Percentiles rank a stretch among this genome's conserved stretches.
These are phyloP conservation scores for Hypsizygus marmoreus DNA, from an alignment of 768 basidiomycete species.

Conservation along the genomic window DNA sequence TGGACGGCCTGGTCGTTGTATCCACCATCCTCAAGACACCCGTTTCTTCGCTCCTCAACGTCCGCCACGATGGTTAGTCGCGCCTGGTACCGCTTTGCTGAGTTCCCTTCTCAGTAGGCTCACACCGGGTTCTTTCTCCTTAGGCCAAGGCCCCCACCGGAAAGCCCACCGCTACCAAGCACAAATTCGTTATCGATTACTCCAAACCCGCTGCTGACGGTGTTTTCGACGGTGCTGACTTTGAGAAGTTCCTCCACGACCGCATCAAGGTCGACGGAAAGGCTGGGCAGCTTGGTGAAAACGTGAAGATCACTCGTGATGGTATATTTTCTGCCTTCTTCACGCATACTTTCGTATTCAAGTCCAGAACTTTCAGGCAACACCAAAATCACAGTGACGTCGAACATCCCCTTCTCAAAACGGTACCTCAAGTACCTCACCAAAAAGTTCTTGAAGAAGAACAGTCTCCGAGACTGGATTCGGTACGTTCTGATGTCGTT, in stretches of 20 bases:
- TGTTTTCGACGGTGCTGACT: conserved; percentile 62
- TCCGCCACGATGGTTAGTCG: conserved; percentile 69
- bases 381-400: conserved; percentile 82
- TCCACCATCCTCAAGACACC: conserved; percentile 30
- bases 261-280: conserved; percentile 93
- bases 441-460: conserved; percentile 99
- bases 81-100: conserved; percentile 78
- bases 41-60: conserved; percentile 11
- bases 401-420: conserved; percentile 92
- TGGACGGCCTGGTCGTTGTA: conserved; percentile 1
- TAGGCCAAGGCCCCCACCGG: conserved; percentile 63
- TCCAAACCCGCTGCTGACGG: conserved; percentile 68
- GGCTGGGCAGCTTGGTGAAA: conserved; percentile 89
- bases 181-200: conserved; percentile 86
- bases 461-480: conserved; percentile 93
- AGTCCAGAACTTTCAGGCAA: conserved; percentile 47
- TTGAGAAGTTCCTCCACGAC: conserved; percentile 90
- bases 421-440: conserved; percentile 98
- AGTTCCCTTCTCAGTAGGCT: conserved; percentile 93
- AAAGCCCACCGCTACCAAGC: conserved; percentile 58
- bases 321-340: conserved; percentile 48
- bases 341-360: not conserved
- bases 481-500: conserved; percentile 49
- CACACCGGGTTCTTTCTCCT: conserved; percentile 41
- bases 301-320: conserved; percentile 83